Evolutionary conservation across 176 grass and related monocot species (phyloP).

Genomic region (Oryza brachyantha): DNA sequence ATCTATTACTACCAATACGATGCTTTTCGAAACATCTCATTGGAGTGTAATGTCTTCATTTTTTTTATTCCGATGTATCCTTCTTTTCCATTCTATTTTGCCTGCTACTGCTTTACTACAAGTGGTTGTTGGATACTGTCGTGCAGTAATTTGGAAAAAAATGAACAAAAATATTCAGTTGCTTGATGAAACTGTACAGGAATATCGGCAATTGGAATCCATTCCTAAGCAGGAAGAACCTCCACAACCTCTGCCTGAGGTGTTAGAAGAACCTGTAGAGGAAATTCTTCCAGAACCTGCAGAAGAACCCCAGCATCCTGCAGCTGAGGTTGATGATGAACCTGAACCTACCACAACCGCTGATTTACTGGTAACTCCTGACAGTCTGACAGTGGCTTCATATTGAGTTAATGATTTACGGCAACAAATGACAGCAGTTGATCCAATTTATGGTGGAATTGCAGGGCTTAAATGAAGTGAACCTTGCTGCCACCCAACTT

Average conservation of each 20-base stretch:
- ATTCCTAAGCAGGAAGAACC: conserved; percentile 37
- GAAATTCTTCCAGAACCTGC: conserved; percentile 29
- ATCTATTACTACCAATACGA: too few relatives aligned
- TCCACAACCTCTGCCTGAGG: neutral
- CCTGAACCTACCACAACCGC: conserved; percentile 41
- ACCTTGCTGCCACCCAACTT: conserved; percentile 44
- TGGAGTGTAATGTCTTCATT: too few relatives aligned
- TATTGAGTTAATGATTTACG: neutral
- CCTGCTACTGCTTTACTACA: neutral
- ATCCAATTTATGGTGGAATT: neutral
- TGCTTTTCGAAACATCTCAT: too few relatives aligned
- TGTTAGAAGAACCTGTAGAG: conserved; percentile 35
- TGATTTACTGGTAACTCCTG: conserved; percentile 62
- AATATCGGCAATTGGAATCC: conserved; percentile 51
- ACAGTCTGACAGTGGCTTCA: neutral
- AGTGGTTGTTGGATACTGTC: too few relatives aligned
- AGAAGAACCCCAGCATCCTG: conserved; percentile 35
- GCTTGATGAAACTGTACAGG: conserved; percentile 40
- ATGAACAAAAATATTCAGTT: neutral
- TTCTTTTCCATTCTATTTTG: neutral
- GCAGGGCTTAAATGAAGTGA: conserved; percentile 67
- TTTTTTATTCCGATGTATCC: too few relatives aligned
- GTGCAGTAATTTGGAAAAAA: neutral
- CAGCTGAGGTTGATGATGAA: conserved; percentile 3
- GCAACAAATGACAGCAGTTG: neutral